A percentile compares a stretch with the other conserved stretches of the same genome.
Evolutionary conservation across 495 filamentous ascomycete species (phyloP).

Genomic region (Chaetomium tenue): DNA sequence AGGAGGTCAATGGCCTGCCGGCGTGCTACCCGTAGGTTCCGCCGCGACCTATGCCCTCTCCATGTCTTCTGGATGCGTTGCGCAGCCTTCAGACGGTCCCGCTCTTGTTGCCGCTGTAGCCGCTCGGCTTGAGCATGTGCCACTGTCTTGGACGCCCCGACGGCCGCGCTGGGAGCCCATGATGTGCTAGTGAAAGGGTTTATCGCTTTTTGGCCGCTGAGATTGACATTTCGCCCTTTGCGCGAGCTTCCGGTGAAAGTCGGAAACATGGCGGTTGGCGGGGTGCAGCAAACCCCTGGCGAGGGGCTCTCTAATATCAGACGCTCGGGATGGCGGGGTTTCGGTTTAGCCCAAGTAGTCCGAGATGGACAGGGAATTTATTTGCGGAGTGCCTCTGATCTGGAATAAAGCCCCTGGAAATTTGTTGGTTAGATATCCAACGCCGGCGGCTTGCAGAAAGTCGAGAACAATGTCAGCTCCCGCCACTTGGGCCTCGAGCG

Average conservation of each 20-base stretch:
- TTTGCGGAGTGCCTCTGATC: not conserved
- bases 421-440: not conserved
- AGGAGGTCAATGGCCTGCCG: conserved; percentile 67
- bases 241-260: conserved; percentile 86
- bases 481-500: conserved; percentile 5
- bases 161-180: conserved; percentile 44
- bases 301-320: not conserved
- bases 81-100: conserved; percentile 71
- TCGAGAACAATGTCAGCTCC: not conserved
- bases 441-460: not conserved
- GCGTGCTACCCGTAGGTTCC: conserved; percentile 54
- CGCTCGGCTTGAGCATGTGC: conserved; percentile 85
- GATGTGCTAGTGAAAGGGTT: conserved; percentile 68
- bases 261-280: conserved; percentile 65
- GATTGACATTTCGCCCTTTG: conserved; percentile 85
- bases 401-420: not conserved
- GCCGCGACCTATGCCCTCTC: conserved; percentile 72
- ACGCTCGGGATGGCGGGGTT: not conserved
- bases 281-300: not conserved
- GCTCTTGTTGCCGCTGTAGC: conserved; percentile 72
- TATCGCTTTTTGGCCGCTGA: conserved; percentile 72
- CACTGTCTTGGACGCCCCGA: conserved; percentile 71
- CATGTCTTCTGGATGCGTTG: conserved; percentile 76
- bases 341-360: not conserved
- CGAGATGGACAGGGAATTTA: not conserved